These are phyloP conservation scores for Geranium brycei DNA, from an alignment of 345 rosid species.

Conservation along the genomic window DNA sequence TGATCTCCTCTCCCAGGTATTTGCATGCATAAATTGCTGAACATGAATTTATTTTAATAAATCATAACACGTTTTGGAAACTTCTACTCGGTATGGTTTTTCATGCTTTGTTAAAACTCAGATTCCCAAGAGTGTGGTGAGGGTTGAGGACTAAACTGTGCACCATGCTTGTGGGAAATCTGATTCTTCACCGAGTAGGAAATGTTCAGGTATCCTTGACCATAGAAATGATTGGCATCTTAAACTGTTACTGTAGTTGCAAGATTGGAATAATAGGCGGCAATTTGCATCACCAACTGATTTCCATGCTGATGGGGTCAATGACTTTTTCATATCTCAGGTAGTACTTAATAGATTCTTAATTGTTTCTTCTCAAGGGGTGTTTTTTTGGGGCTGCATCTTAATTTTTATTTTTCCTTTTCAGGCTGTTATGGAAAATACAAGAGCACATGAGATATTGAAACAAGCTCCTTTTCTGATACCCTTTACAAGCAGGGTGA, in stretches of 20 bases:
- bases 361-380: slow-evolving; percentile 11
- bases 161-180: background rate
- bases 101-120: background rate
- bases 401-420: slow-evolving; percentile 8
- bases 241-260: slow-evolving; percentile 44
- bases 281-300: slow-evolving; percentile 66
- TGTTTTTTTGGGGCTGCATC: slow-evolving; percentile 3
- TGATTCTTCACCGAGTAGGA: background rate
- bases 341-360: slow-evolving; percentile 19
- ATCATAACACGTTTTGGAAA: background rate
- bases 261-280: slow-evolving; percentile 91
- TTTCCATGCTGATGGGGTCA: slow-evolving; percentile 86
- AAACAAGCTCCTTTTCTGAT: slow-evolving; percentile 93
- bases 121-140: background rate
- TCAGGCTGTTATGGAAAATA: slow-evolving; percentile 76
- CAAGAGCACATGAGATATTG: slow-evolving; percentile 83
- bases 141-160: background rate
- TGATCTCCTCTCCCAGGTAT: slow-evolving; percentile 91
- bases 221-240: slow-evolving; percentile 9
- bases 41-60: background rate
- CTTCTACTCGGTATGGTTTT: background rate
- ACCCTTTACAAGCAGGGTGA: slow-evolving; percentile 92
- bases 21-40: slow-evolving; percentile 5
- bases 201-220: background rate
- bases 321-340: slow-evolving; percentile 88